Base-by-base conservation (phyloP, 768 basidiomycete genomes). In the Leucocoprinus leucothites region DNA sequence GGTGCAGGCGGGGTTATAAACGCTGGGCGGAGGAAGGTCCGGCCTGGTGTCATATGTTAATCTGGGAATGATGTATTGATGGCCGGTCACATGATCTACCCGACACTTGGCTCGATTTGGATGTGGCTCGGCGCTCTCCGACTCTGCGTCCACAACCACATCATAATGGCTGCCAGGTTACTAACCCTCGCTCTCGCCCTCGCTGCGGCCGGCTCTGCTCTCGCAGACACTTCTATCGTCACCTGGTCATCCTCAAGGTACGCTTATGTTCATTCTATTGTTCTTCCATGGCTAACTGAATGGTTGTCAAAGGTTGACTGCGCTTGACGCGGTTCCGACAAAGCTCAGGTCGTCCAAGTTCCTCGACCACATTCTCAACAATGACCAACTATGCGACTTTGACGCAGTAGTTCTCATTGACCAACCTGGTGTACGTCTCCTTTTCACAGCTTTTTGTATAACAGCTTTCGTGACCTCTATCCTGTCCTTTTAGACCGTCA, bases 221-320 rank as follows among this genome's bases (percentile, higher is more conserved):
- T 81, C 68, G 80, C 79, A 8, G 74, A 82, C 54, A 87, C 87
- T 0, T 66, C 89, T 8, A 64, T 91, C 13, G 67, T 91, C 1
- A 81, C 82, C 9, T 91, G 90, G 89, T 82, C 88, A 1, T 87
- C 87, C 21, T 72, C 78, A 42, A 76, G 74, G 89, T 87, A 65
- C n/a, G 61, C 58, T 19, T 38, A 2, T 7, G 22, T 26, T 13
- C 4, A 19, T 46, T 34, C 28, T 2, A 51, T 48, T 22, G 24
- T 9, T 3, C n/a, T 9, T 4, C 38, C 24, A 44, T 48, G 34
- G 38, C 35, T 21, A 21, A 22, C 48, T 52, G 21, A 48, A 13
- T 19, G 18, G n/a, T 51, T 42, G 53, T 42, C 38, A 35, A 58
- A 88, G 86, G 57, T 82, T 81, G 45, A 67, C 68, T 60, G 65